phyloP scores from a whole-genome alignment of 2,329 filamentous ascomycete species.

The Ophiocordyceps camponoti-leonardi region DNA sequence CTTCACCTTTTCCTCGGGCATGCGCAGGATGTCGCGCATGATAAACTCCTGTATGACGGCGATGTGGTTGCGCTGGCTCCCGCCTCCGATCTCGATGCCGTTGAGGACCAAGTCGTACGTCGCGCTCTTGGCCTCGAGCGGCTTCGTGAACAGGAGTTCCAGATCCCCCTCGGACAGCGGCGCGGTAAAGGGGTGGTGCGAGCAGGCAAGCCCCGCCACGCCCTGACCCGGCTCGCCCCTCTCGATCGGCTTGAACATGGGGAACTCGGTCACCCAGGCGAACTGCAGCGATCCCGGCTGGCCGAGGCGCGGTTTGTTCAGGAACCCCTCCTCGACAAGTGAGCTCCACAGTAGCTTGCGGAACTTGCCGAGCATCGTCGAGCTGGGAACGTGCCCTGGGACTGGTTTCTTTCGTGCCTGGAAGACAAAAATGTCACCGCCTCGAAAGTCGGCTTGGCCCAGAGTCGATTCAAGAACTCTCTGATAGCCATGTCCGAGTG shows the following conservation, averaged over 20 bases:
- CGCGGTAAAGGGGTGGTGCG: conserved; percentile 92
- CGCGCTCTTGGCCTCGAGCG: conserved; percentile 58
- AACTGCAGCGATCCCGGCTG: conserved; percentile 38
- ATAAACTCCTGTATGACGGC: conserved; percentile 70
- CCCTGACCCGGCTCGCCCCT: conserved; percentile 57
- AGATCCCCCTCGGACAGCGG: conserved; percentile 58
- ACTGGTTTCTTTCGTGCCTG: conserved; percentile 55
- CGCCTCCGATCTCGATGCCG: conserved; percentile 84
- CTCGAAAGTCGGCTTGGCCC: conserved; percentile 24
- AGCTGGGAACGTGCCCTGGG: conserved; percentile 41
- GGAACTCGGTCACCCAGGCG: conserved; percentile 80
- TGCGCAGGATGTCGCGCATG: conserved; percentile 67
- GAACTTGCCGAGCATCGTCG: conserved; percentile 53
- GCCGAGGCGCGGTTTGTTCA: conserved; percentile 23
- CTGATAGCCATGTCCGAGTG: conserved; percentile 51
- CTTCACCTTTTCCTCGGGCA: conserved; percentile 51
- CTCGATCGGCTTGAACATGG: conserved; percentile 67
- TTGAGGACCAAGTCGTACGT: conserved; percentile 96
- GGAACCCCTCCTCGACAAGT: conserved; percentile 44
- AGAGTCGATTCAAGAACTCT: conserved; percentile 25
- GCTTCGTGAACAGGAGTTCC: conserved; percentile 54
- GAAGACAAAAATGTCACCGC: conserved; percentile 63
- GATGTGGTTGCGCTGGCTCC: conserved; percentile 80
- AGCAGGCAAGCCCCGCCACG: conserved; percentile 65
- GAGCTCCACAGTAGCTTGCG: conserved; percentile 52